Evolutionary conservation across 2,329 filamentous ascomycete genomes (phyloP).

Genomic region (Fusarium ramigenum): DNA sequence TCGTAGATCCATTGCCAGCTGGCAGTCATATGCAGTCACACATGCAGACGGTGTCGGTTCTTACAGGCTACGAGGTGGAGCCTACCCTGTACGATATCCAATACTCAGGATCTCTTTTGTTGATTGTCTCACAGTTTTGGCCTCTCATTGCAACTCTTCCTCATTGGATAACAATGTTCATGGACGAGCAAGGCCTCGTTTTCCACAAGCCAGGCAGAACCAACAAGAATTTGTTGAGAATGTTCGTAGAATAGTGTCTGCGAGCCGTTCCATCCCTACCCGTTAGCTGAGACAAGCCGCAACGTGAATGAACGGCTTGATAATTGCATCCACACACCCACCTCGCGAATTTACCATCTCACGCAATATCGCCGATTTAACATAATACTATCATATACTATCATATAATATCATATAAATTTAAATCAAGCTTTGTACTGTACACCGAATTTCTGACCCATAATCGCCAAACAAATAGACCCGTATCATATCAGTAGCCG

Average conservation of each 20-base stretch:
- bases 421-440: background rate
- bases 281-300: background rate
- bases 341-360: background rate
- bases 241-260: background rate
- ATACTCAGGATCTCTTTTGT: background rate
- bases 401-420: background rate
- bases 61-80: background rate
- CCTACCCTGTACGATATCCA: constrained; percentile 30
- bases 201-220: background rate
- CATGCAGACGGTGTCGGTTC: constrained; percentile 30
- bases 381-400: background rate
- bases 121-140: background rate
- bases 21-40: constrained; percentile 43
- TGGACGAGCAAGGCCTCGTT: background rate
- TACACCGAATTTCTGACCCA: background rate
- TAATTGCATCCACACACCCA: background rate
- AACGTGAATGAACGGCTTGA: background rate
- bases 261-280: background rate
- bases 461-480: background rate
- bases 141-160: background rate
- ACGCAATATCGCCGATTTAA: background rate
- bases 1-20: constrained; percentile 39
- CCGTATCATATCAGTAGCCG: constrained; percentile 58
- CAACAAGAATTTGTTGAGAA: background rate
- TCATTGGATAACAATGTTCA: background rate